Base-by-base conservation (phyloP, 129 eudicot genomes). In the Calendula officinalis region DNA sequence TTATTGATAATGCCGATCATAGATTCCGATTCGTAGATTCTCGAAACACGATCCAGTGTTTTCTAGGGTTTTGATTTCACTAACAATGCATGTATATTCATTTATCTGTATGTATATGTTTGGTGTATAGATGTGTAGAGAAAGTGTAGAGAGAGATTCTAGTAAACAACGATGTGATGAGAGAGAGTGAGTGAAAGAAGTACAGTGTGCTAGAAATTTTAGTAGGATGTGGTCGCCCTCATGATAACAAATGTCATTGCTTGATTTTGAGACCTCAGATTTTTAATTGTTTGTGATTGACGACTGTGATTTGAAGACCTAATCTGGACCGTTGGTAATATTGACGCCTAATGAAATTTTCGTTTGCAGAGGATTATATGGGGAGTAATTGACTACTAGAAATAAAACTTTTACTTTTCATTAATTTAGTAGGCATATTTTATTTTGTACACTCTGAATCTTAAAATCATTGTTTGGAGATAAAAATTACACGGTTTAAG, bases 61-160 rank as follows among this genome's bases (percentile, higher is more conserved):
- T 60, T 43, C 64, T 69, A 68, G 77, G 77, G 77, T 64, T 79
- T 57, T 51, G 69, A 63, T 34, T 39, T 62, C 7, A 52, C 15
- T 44, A 47, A 33, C 41, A 72, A 52, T 77, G 70, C 47, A 40
- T 67, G 60, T 48, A 43, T 54, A 17, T 53, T 5, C 7, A 46
- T 61, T 14, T 32, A 8, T 52, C 44, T 51, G 68, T 52, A 52
- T 51, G 62, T 43, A 41, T 56, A 53, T 47, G 46, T 56, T 53
- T 35, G 70, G 45, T 12, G 34, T 60, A 57, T 13, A 56, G 56
- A 65, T 7, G 16, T 10, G 33, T 17, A 14, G 34, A 11, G 27
- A 11, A 54, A 37, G 17, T 16, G 17, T 12, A 40, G 55, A 48
- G 59, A 64, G 57, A 30, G 37, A 17, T 22, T 16, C 12, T 17